Evolutionary conservation across 208 protist genomes (phyloP).

Genomic region (Leishmania major): DNA sequence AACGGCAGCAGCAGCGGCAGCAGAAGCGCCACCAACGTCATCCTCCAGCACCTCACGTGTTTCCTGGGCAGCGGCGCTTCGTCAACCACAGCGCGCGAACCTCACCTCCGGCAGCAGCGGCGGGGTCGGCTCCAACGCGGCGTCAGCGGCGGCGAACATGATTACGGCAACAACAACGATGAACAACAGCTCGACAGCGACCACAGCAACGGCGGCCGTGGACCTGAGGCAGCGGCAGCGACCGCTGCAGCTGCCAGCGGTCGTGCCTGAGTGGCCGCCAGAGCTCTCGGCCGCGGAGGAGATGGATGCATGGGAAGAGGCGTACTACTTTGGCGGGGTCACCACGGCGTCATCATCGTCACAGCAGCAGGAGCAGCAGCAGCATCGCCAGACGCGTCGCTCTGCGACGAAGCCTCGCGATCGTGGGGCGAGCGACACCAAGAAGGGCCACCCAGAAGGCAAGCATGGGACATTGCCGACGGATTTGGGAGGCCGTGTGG

Average conservation of each 20-base stretch:
- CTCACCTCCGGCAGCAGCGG: conserved; percentile 8
- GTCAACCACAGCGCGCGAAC: neutral
- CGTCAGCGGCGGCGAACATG: neutral
- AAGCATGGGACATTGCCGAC: neutral
- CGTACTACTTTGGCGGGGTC: conserved; percentile 17
- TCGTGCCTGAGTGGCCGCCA: conserved; percentile 16
- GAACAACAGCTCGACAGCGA: conserved; percentile 17
- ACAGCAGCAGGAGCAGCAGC: neutral
- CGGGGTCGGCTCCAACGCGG: neutral
- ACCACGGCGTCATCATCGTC: neutral
- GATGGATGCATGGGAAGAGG: conserved; percentile 25
- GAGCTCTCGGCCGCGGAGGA: conserved; percentile 34
- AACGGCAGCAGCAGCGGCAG: neutral
- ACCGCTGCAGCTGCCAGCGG: neutral
- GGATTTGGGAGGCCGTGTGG: neutral
- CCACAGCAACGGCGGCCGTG: neutral
- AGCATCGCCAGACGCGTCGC: neutral
- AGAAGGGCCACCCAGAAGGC: neutral
- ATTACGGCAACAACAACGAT: conserved; percentile 14
- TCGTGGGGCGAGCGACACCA: neutral
- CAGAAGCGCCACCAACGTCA: neutral
- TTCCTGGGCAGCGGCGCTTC: conserved; percentile 27
- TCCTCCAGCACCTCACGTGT: neutral
- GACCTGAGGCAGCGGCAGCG: neutral
- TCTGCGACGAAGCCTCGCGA: neutral